A percentile compares a stretch with the other conserved stretches of the same genome.
Evolutionary conservation across 108 stramenopile genomes (phyloP).

Genomic region (Cylindrotheca fusiformis): DNA sequence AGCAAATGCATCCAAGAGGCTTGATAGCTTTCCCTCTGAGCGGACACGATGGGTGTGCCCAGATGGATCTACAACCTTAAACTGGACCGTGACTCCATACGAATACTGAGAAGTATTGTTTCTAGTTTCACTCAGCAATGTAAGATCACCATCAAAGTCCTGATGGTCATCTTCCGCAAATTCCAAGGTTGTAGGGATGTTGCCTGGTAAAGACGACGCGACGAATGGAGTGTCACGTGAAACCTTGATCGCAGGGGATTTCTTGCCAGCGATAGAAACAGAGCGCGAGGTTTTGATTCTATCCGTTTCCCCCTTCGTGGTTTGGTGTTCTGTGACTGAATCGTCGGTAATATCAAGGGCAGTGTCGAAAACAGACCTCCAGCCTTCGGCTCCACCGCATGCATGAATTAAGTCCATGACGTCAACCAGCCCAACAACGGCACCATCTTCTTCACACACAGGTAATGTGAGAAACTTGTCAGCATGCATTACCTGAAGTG

Average conservation of each 20-base stretch:
- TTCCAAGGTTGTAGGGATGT: conserved; percentile 78
- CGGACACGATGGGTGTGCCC: conserved; percentile 77
- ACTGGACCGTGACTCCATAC: conserved; percentile 35
- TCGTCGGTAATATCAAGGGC: conserved; percentile 70
- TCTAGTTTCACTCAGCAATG: conserved; percentile 8
- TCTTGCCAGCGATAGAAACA: not conserved
- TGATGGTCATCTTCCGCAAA: conserved; percentile 48
- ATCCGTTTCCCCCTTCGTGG: not conserved
- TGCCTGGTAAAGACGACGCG: conserved; percentile 40
- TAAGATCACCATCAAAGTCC: conserved; percentile 44
- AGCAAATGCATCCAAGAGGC: conserved; percentile 40
- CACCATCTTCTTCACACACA: conserved; percentile 75
- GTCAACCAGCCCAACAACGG: conserved; percentile 92
- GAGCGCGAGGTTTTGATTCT: not conserved
- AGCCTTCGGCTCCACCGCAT: conserved; percentile 73
- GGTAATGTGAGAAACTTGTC: conserved; percentile 94
- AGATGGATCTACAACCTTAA: conserved; percentile 75
- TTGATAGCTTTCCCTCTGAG: conserved; percentile 48
- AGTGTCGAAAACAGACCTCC: conserved; percentile 76
- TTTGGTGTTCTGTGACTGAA: conserved; percentile 17
- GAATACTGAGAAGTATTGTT: conserved; percentile 31
- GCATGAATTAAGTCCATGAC: conserved; percentile 92
- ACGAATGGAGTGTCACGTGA: conserved; percentile 33
- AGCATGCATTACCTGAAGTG: conserved; percentile 93
- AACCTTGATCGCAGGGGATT: conserved; percentile 27